A percentile compares a stretch with the other conserved stretches of the same genome.
Conservation (phyloP, 257 asterid genomes). For the Datura wrightii region DNA sequence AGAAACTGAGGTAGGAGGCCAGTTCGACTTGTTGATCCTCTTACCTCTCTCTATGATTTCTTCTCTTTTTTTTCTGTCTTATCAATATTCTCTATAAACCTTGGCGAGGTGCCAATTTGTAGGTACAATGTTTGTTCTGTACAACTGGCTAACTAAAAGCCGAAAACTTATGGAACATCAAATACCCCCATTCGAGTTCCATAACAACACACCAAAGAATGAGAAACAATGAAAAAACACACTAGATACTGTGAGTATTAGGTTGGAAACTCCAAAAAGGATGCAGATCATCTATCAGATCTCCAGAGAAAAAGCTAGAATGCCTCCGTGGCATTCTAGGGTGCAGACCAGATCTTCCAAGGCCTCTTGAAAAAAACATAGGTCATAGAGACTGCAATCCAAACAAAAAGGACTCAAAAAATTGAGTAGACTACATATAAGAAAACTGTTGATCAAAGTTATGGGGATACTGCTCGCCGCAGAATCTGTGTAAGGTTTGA, state of each 20-base stretch:
- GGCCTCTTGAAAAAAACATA: constrained; percentile 72
- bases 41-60: constrained; percentile 39
- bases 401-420: constrained; percentile 52
- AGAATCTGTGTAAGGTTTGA: constrained; percentile 35
- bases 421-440: constrained; percentile 46
- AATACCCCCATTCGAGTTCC: constrained; percentile 69
- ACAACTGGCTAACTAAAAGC: constrained; percentile 81
- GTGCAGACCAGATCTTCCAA: constrained; percentile 69
- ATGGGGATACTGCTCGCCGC: constrained; percentile 47
- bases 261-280: constrained; percentile 48
- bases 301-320: constrained; percentile 57
- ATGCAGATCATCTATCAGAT: constrained; percentile 64
- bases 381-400: constrained; percentile 75
- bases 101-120: constrained; percentile 85
- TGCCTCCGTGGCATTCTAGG: constrained; percentile 73
- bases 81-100: constrained; percentile 54
- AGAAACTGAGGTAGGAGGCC: constrained; percentile 45
- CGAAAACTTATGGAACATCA: constrained; percentile 49
- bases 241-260: constrained; percentile 52
- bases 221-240: constrained; percentile 55
- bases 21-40: constrained; percentile 51
- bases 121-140: constrained; percentile 75
- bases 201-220: constrained; percentile 65
- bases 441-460: constrained; percentile 43
- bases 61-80: constrained; percentile 34